These are phyloP conservation scores for Exsudoporus frostii DNA, from an alignment of 768 basidiomycete genomes.

Conservation along the genomic window DNA sequence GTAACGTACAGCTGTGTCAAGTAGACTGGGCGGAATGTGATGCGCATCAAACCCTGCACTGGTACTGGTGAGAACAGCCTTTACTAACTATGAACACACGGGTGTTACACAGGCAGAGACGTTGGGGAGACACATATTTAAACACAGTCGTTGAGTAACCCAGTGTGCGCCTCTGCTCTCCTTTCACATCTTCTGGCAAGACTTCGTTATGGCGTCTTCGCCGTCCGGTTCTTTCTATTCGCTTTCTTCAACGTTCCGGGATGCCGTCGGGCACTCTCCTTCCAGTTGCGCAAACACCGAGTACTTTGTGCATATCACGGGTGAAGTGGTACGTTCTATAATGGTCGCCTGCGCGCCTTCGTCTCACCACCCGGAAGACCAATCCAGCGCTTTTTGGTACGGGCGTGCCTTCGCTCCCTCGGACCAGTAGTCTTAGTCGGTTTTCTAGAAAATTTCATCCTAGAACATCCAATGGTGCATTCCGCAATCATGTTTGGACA, in stretches of 20 bases:
- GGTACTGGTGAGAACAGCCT: not conserved
- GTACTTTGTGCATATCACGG: conserved; percentile 15
- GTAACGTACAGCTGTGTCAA: not conserved
- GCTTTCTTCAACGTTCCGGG: not conserved
- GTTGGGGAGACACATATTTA: not conserved
- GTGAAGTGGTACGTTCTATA: conserved; percentile 13
- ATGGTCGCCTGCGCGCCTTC: not conserved
- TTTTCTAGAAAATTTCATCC: conserved; percentile 12
- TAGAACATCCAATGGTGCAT: conserved; percentile 14
- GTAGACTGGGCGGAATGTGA: not conserved
- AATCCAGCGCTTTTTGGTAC: conserved; percentile 19
- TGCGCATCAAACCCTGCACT: not conserved
- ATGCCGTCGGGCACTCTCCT: not conserved
- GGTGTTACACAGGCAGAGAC: not conserved
- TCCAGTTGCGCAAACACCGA: not conserved
- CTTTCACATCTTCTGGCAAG: conserved; percentile 11
- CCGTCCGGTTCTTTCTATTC: not conserved
- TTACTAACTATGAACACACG: not conserved
- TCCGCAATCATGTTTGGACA: conserved; percentile 23
- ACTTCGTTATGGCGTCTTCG: conserved; percentile 2
- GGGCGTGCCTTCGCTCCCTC: not conserved
- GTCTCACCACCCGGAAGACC: conserved; percentile 11
- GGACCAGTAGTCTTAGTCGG: not conserved
- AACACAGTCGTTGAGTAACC: not conserved
- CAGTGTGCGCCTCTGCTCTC: not conserved